Conservation (phyloP, 441 rosid species). For the Pelargonium australe region DNA sequence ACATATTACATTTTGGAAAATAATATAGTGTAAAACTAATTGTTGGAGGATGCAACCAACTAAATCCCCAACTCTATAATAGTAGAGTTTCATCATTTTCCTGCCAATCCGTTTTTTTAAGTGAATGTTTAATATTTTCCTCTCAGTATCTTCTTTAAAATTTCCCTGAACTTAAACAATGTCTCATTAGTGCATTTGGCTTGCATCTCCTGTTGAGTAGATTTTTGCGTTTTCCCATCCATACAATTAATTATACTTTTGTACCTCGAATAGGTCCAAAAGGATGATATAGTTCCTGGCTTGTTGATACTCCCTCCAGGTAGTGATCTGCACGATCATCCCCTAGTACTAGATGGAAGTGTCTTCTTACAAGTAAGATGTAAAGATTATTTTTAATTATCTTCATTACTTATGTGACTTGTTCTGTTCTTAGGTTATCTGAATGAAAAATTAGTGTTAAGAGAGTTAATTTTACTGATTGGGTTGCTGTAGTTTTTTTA, state of each 20-base stretch:
- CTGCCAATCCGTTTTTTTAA: not conserved
- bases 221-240: not conserved
- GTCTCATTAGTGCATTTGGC: not conserved
- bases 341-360: constrained; percentile 57
- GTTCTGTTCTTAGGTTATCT: not conserved
- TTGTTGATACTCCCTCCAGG: constrained; percentile 72
- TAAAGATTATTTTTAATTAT: not conserved
- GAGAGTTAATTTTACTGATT: not conserved
- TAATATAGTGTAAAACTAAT: not conserved
- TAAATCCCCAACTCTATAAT: not conserved
- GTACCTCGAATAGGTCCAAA: constrained; percentile 46
- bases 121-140: not conserved
- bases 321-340: constrained; percentile 81
- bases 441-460: not conserved
- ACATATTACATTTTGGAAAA: constrained; percentile 1
- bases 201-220: not conserved
- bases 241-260: not conserved
- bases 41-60: not conserved
- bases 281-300: constrained; percentile 64
- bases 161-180: not conserved
- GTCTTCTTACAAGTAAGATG: constrained; percentile 63
- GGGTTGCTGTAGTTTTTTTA: not conserved
- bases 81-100: not conserved
- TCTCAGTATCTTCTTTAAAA: not conserved
- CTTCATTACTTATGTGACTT: not conserved